Evolutionary conservation across 768 basidiomycete genomes (phyloP), one percentile per base, ranked within the genome.

Genomic region (Leccinum boreale): DNA sequence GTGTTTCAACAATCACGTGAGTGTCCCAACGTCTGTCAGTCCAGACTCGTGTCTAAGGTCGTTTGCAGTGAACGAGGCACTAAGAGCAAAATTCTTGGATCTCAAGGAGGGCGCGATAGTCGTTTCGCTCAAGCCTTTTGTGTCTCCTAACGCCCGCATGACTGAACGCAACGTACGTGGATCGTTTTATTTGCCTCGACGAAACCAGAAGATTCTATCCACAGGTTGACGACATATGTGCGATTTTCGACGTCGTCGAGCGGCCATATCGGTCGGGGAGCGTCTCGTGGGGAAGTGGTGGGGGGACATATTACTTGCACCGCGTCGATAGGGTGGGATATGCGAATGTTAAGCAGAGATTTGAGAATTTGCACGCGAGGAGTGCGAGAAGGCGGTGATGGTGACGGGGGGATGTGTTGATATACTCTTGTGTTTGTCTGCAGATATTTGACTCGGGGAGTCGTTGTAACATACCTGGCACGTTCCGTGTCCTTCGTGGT

Each of bases 71-170:
- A 98, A 98, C 71, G 91, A 92, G 67, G 84, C 86, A 1, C 75
- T 99, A 15, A 81, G 90, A 47, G 86, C 90, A 28, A 89, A 93
- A 67, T 98, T 98, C 74, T 77, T 99, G 55, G 97, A 99, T 67
- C 77, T 98, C 58, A 97, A 94, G 67, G 92, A 96, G 58, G 92
- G 92, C 19, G 93, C 94, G 0, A 86, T 86, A 50, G 90, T 99
- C 49, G 83, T 98, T 36, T 94, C 92, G 19, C 75, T 99, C 17
- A 85, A 88, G 58, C 92, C 94, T 1, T 97, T 92, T 61, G 87
- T 94, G 56, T 82, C 87, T 31, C 82, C 84, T 0, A 78, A 87
- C 63, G 88, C 86, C 45, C 84, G 90, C 36, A 78, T 97, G 57
- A 92, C 90, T 0, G 87, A 93, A 64, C 87, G 90, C 47, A 96